phyloP scores from a whole-genome alignment of 331 rosid genomes.

The Arachis monticola region DNA sequence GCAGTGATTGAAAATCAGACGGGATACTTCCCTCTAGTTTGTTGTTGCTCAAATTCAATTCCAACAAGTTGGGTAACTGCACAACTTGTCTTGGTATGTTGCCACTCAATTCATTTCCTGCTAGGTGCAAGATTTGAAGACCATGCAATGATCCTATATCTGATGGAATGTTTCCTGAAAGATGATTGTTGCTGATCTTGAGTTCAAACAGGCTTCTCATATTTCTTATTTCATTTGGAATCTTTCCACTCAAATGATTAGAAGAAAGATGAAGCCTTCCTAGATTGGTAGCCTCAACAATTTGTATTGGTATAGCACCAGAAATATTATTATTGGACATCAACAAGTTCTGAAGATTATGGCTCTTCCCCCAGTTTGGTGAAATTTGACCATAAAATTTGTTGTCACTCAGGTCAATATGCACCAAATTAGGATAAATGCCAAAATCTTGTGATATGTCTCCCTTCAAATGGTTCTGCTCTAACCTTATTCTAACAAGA shows the following conservation, averaged over 20 bases:
- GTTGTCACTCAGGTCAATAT: conserved; percentile 21
- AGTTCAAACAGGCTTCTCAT: too few species aligned
- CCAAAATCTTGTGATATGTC: neutral
- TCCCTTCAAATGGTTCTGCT: neutral
- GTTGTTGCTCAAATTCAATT: neutral
- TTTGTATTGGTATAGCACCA: conserved; percentile 36
- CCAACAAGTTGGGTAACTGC: neutral
- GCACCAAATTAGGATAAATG: neutral
- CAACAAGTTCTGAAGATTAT: neutral
- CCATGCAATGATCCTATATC: conserved; percentile 34
- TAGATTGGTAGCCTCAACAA: conserved; percentile 36
- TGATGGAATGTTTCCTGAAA: conserved; percentile 1
- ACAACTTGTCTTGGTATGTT: conserved; percentile 38
- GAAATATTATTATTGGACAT: neutral
- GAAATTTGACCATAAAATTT: conserved; percentile 42
- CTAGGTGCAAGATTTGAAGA: neutral
- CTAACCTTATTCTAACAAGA: conserved; percentile 29
- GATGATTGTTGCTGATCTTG: too few species aligned
- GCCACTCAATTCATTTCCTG: conserved; percentile 20
- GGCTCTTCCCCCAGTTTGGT: conserved; percentile 19
- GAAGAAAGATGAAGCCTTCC: conserved; percentile 38
- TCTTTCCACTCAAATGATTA: conserved; percentile 41
- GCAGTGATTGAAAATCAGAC: neutral
- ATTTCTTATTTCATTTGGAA: neutral
- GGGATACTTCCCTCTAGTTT: conserved; percentile 1